Evolutionary conservation across 306 rosid genomes (phyloP).

Genomic region (Cucumis melo): DNA sequence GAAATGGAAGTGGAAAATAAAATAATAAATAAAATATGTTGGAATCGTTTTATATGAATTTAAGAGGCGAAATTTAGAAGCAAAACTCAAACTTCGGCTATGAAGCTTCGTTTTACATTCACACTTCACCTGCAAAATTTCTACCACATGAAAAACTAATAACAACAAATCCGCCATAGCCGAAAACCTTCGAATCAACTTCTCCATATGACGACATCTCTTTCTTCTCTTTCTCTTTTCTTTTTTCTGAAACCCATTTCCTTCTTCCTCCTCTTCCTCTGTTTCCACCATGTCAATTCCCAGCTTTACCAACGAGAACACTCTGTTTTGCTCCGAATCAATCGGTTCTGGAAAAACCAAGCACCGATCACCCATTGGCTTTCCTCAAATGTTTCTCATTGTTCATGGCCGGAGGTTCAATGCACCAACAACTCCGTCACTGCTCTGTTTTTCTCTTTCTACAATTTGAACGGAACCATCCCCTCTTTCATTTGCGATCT

Average conservation of each 20-base stretch:
- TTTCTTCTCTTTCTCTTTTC: not conserved
- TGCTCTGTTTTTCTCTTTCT: not conserved
- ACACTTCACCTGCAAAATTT: too few relatives aligned
- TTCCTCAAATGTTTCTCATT: constrained; percentile 31
- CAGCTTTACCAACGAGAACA: constrained; percentile 35
- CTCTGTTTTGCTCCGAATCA: constrained; percentile 24
- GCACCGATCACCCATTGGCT: constrained; percentile 33
- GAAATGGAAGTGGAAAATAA: too few relatives aligned
- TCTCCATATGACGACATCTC: too few relatives aligned
- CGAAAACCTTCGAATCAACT: too few relatives aligned
- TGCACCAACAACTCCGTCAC: constrained; percentile 42
- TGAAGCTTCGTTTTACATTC: too few relatives aligned
- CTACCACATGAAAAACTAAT: too few relatives aligned
- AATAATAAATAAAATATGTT: too few relatives aligned
- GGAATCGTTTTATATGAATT: too few relatives aligned
- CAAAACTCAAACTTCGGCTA: too few relatives aligned
- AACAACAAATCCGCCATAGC: too few relatives aligned
- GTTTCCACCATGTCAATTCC: constrained; percentile 16
- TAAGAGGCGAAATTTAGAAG: too few relatives aligned
- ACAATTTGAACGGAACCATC: constrained; percentile 14
- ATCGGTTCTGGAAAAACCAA: constrained; percentile 29
- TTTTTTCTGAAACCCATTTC: not conserved
- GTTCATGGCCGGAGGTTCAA: constrained; percentile 40
- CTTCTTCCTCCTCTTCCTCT: constrained; percentile 12
- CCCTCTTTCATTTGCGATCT: constrained; percentile 64